Conservation (phyloP, 176 grass and related monocot genomes). For the Aegilops speltoides region DNA sequence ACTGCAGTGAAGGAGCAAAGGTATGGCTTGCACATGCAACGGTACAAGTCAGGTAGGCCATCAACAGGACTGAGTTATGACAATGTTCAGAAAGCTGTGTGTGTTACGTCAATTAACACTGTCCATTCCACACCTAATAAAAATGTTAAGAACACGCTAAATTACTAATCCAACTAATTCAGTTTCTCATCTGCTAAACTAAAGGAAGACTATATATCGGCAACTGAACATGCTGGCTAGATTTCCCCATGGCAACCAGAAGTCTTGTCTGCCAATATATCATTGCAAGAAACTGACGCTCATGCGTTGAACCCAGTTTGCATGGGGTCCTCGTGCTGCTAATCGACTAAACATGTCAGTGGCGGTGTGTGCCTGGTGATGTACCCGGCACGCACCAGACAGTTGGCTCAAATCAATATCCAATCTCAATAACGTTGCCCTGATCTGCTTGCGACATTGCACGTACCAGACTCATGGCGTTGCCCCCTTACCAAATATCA, state of each 20-base stretch:
- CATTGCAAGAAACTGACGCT: neutral
- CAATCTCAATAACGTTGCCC: neutral
- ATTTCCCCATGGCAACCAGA: neutral
- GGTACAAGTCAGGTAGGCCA: neutral
- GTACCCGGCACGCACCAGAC: neutral
- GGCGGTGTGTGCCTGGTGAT: neutral
- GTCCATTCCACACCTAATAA: neutral
- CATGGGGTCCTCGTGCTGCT: neutral
- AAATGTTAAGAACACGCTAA: neutral
- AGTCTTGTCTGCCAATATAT: neutral
- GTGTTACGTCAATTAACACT: neutral
- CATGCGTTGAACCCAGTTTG: neutral
- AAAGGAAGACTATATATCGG: neutral
- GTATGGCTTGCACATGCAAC: neutral
- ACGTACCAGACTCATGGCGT: neutral
- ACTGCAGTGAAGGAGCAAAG: neutral
- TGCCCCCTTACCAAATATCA: slow-evolving; percentile 16
- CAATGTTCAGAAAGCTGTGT: neutral
- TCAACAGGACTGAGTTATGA: neutral
- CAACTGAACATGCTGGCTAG: neutral
- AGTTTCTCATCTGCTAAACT: neutral
- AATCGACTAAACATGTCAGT: neutral
- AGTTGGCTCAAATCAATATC: neutral
- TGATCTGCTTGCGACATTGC: neutral
- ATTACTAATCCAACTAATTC: neutral